Base-by-base conservation (phyloP, 73 alveolate species). In the Paramecium pentaurelia region DNA sequence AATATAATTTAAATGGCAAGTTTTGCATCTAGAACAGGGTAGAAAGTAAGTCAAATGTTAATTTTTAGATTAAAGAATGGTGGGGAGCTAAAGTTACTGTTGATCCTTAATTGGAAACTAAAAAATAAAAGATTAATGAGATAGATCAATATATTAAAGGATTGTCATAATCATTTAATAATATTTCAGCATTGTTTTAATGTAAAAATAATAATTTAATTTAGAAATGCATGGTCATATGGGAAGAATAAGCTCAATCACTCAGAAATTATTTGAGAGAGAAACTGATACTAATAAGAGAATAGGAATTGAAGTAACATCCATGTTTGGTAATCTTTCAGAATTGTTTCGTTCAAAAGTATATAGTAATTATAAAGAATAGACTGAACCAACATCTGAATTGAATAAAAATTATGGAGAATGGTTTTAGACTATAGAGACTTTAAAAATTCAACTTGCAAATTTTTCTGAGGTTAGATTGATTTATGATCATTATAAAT, bases 21-120 rank as follows among this genome's bases (percentile, higher is more conserved):
- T 44, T 80, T 44, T 49, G 34, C 58, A 49, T 32, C 91, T 10
- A 40, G 91, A 27, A 80, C 91, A 80, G 91, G 58, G 16, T 47
- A 80, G 51, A 80, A 80, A 49, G 91, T 80, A 80, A 28, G 11
- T 11, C 4, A 6, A 14, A 2, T 45, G 0, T 45, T 1, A 14
- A 22, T 1, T 45, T 45, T 45, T 80, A 80, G 91, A 40, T 80
- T 12, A 80, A 80, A 80, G 91, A 80, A 80, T 80, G 91, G 91
- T 80, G 75, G 77, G 91, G 91, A 45, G 77, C 77, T 20, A 12
- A 34, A 45, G 58, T 80, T 4, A 80, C 77, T 4, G 34, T 32
- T 10, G 91, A 80, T 49, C 91, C 91, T 80, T 5, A 80, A 14
- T 45, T 80, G 27, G 77, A 80, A 45, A 64, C 22, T 1, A 80